These are phyloP conservation scores for Pulveroboletus sp. DNA, from an alignment of 768 basidiomycete genomes.

Conservation along the genomic window DNA sequence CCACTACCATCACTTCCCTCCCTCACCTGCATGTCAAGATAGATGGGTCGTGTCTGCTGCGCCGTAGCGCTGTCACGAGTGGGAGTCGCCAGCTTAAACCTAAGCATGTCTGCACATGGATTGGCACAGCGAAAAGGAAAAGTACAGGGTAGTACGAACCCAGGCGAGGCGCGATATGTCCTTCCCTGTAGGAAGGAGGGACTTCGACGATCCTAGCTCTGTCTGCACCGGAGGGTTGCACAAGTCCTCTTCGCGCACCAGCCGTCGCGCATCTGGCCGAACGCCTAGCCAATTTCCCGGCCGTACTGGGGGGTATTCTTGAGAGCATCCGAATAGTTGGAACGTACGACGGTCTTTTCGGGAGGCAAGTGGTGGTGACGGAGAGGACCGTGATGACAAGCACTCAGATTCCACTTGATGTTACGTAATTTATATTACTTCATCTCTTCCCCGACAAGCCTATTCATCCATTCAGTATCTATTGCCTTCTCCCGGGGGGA, in stretches of 20 bases:
- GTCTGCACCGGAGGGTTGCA: constrained; percentile 79
- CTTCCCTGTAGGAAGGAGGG: constrained; percentile 66
- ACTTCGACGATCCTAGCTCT: constrained; percentile 80
- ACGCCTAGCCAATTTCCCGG: constrained; percentile 25
- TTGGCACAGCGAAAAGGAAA: not conserved
- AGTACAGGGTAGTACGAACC: constrained; percentile 39
- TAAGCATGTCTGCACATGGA: constrained; percentile 67
- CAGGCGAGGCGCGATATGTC: constrained; percentile 62
- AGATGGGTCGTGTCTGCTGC: constrained; percentile 81
- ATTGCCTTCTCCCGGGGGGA: constrained; percentile 59
- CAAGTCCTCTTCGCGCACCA: constrained; percentile 52
- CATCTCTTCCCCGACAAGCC: too few relatives aligned
- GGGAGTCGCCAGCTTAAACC: constrained; percentile 73
- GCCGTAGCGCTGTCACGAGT: constrained; percentile 51
- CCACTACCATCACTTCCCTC: not conserved
- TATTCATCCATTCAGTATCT: too few relatives aligned
- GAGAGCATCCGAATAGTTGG: constrained; percentile 47
- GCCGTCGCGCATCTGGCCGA: constrained; percentile 19
- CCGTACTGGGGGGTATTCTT: constrained; percentile 42
- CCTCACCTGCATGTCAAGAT: constrained; percentile 93
- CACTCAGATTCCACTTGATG: not conserved
- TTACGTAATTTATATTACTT: constrained; percentile 22
- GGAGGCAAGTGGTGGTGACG: constrained; percentile 13
- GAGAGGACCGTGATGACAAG: constrained; percentile 1
- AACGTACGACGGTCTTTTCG: constrained; percentile 2